A percentile compares a stretch with the other conserved stretches of the same genome.
These are phyloP conservation scores for Hypoxylon cercidicola DNA, from an alignment of 495 filamentous ascomycete genomes.

Conservation along the genomic window DNA sequence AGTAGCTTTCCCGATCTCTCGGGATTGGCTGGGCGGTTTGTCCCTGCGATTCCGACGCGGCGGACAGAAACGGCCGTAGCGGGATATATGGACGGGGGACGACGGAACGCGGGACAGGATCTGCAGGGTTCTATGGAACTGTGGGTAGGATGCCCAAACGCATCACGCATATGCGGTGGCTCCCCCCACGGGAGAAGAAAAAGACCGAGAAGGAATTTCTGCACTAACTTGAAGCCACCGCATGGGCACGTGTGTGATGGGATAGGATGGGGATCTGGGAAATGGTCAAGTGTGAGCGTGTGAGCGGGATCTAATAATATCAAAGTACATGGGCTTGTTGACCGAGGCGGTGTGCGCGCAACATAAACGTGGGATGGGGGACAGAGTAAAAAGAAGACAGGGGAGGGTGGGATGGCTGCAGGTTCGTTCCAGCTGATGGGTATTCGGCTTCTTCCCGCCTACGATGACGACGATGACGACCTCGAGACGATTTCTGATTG, in stretches of 20 bases:
- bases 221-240: background rate
- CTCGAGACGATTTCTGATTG: conserved; percentile 32
- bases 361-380: background rate
- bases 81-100: conserved; percentile 4
- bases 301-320: background rate
- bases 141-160: conserved; percentile 15
- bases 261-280: background rate
- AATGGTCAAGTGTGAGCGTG: background rate
- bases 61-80: conserved; percentile 11
- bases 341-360: background rate
- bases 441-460: background rate
- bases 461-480: conserved; percentile 36
- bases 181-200: background rate
- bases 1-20: conserved; percentile 2
- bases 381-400: background rate
- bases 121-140: conserved; percentile 14
- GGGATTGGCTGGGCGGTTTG: background rate
- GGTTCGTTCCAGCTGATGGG: background rate
- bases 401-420: conserved; percentile 1
- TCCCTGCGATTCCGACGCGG: conserved; percentile 19
- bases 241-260: background rate
- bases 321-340: background rate
- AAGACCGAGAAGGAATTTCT: background rate
- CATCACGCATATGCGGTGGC: background rate
- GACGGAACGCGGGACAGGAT: background rate